phyloP scores from a whole-genome alignment of 2,329 filamentous ascomycete species.

The Akanthomyces muscarius region DNA sequence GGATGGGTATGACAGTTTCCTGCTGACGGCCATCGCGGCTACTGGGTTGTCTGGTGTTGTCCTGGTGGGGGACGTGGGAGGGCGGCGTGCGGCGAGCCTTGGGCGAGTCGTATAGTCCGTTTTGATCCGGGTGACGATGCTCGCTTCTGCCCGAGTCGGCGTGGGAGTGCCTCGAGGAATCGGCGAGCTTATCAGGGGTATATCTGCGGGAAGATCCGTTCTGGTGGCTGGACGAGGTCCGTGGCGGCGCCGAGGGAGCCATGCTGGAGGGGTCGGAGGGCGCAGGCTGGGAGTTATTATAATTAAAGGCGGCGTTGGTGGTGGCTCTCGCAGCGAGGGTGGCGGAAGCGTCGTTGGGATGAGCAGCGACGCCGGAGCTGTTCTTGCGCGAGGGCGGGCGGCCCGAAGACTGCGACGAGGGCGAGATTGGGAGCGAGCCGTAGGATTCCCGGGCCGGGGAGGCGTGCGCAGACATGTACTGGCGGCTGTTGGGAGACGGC shows the following conservation, averaged over 20 bases:
- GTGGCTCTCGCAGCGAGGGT: constrained; percentile 47
- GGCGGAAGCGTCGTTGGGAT: constrained; percentile 34
- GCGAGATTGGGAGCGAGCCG: constrained; percentile 39
- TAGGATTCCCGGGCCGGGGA: constrained; percentile 54
- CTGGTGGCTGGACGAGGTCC: constrained; percentile 69
- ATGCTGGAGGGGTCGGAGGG: constrained; percentile 48
- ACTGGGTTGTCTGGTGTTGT: constrained; percentile 37
- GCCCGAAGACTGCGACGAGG: constrained; percentile 34
- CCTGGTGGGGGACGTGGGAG: constrained; percentile 29
- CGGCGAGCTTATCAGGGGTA: constrained; percentile 41
- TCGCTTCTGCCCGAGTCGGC: constrained; percentile 34
- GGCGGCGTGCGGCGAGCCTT: constrained; percentile 28
- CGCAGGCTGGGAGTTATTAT: constrained; percentile 38
- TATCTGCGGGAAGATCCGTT: constrained; percentile 43
- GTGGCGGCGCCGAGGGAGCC: constrained; percentile 71
- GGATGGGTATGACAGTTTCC: constrained; percentile 41
- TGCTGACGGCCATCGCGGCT: constrained; percentile 38
- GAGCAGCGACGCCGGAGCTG: constrained; percentile 41
- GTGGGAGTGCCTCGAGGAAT: constrained; percentile 39
- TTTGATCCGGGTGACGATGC: constrained; percentile 30
- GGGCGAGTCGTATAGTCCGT: constrained; percentile 27
- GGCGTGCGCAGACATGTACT: constrained; percentile 49
- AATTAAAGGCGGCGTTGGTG: constrained; percentile 40
- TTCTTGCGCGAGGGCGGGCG: constrained; percentile 50
- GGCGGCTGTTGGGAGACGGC: constrained; percentile 45